A percentile compares a stretch with the other conserved stretches of the same genome.
Evolutionary conservation across 257 asterid species (phyloP).

Genomic region (Petunia axillaris): DNA sequence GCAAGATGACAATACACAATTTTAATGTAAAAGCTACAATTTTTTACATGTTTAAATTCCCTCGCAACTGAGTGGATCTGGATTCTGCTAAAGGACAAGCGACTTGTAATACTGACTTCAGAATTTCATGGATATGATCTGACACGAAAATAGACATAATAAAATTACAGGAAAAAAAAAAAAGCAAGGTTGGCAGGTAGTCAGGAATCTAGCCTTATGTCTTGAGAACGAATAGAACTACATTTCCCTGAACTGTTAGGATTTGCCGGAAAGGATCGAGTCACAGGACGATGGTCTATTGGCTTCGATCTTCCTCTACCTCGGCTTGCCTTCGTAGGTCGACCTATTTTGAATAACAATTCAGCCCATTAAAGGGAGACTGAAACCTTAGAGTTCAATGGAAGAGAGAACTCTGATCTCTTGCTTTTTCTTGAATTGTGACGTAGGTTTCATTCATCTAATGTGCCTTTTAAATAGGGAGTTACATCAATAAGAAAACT

Average conservation of each 20-base stretch:
- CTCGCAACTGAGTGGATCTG: neutral
- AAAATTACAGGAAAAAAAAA: neutral
- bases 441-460: too few species aligned
- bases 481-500: too few species aligned
- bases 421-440: too few species aligned
- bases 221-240: neutral
- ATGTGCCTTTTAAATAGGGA: too few species aligned
- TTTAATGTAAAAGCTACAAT: neutral
- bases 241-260: neutral
- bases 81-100: neutral
- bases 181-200: neutral
- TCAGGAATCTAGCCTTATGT: neutral
- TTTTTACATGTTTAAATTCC: conserved; percentile 8
- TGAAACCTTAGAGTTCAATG: too few species aligned
- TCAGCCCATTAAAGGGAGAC: too few species aligned
- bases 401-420: too few species aligned
- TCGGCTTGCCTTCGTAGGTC: too few species aligned
- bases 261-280: too few species aligned
- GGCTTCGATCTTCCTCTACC: too few species aligned
- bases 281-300: too few species aligned
- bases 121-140: conserved; percentile 13
- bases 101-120: neutral
- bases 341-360: too few species aligned
- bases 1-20: neutral
- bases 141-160: neutral